Conservation (phyloP, 768 basidiomycete species). For the Calocybe cyanea region DNA sequence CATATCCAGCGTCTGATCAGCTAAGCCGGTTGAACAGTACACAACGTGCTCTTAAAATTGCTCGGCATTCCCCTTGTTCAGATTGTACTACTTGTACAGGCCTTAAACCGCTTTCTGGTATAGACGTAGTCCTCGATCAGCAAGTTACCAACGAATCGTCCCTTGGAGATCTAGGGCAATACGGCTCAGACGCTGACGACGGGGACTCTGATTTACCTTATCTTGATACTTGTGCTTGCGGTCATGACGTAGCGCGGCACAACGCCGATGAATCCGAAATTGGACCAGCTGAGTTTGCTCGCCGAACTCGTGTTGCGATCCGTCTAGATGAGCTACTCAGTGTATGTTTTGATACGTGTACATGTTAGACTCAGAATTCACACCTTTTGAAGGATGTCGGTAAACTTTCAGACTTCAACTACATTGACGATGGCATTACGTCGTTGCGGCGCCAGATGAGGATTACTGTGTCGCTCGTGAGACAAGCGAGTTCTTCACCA, state of each 20-base stretch:
- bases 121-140: slow-evolving; percentile 58
- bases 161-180: slow-evolving; percentile 54
- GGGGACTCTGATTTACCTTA: slow-evolving; percentile 52
- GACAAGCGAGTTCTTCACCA: slow-evolving; percentile 44
- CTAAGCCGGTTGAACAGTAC: slow-evolving; percentile 43
- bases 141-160: slow-evolving; percentile 41
- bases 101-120: slow-evolving; percentile 58
- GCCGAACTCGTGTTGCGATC: slow-evolving; percentile 71
- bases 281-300: slow-evolving; percentile 61
- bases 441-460: slow-evolving; percentile 72
- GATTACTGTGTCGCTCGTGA: slow-evolving; percentile 45
- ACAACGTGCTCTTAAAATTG: slow-evolving; percentile 69
- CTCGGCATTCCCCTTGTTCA: slow-evolving; percentile 74
- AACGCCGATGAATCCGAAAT: slow-evolving; percentile 58
- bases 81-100: slow-evolving; percentile 65
- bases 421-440: slow-evolving; percentile 64
- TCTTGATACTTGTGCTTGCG: slow-evolving; percentile 63
- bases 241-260: slow-evolving; percentile 61
- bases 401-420: slow-evolving; percentile 76
- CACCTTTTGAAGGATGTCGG: slow-evolving; percentile 56
- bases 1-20: slow-evolving; percentile 63
- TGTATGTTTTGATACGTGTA: slow-evolving; percentile 42
- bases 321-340: slow-evolving; percentile 80
- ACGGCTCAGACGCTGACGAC: slow-evolving; percentile 72
- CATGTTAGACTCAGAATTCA: background rate